phyloP scores from a whole-genome alignment of 805 yeast genomes.

The Candida parachauliodes region DNA sequence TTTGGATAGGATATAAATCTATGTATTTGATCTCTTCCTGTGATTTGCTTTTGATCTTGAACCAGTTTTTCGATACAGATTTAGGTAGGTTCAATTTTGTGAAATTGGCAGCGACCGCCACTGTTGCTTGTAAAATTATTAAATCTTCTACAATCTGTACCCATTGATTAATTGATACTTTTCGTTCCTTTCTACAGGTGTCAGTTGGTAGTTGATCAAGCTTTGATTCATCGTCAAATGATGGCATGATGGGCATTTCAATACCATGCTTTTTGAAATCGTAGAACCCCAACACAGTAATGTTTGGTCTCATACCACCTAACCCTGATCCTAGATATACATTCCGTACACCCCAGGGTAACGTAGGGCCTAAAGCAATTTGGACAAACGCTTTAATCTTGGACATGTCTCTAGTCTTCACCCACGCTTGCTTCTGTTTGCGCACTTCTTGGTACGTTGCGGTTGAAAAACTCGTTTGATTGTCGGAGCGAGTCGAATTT shows the following conservation, averaged over 20 bases:
- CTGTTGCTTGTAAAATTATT: constrained; percentile 81
- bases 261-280: constrained; percentile 52
- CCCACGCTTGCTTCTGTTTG: constrained; percentile 79
- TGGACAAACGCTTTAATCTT: constrained; percentile 92
- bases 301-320: constrained; percentile 98
- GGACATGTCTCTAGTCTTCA: constrained; percentile 70
- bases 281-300: constrained; percentile 86
- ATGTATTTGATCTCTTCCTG: constrained; percentile 48
- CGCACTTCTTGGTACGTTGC: constrained; percentile 62
- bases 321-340: constrained; percentile 89
- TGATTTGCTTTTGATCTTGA: constrained; percentile 8
- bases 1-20: constrained; percentile 94
- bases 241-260: constrained; percentile 21
- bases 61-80: background rate
- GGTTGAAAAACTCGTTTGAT: constrained; percentile 23
- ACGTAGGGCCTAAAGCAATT: constrained; percentile 78
- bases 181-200: constrained; percentile 63
- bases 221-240: constrained; percentile 16
- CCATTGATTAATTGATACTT: constrained; percentile 77
- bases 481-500: constrained; percentile 15
- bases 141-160: constrained; percentile 89
- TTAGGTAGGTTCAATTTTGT: constrained; percentile 62
- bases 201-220: constrained; percentile 66
- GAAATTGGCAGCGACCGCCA: constrained; percentile 92
- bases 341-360: constrained; percentile 94